phyloP scores from a whole-genome alignment of 495 filamentous ascomycete genomes.

The Xylaria acuta region DNA sequence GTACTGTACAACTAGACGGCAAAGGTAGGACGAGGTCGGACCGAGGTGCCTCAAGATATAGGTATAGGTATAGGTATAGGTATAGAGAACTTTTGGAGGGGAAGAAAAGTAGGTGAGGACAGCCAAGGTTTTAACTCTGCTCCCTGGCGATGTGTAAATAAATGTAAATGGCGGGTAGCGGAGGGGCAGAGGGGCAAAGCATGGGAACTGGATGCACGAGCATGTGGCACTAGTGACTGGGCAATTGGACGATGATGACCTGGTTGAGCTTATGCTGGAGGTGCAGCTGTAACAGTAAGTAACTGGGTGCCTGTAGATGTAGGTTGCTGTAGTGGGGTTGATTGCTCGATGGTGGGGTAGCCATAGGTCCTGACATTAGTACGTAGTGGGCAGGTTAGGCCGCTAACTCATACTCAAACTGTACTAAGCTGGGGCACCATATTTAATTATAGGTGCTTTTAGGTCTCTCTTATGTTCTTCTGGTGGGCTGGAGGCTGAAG shows the following conservation, averaged over 20 bases:
- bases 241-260: constrained; percentile 14
- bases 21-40: constrained; percentile 10
- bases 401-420: constrained; percentile 3
- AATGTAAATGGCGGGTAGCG: constrained; percentile 22
- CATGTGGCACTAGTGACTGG: constrained; percentile 13
- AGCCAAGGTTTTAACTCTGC: constrained; percentile 23
- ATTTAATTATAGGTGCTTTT: neutral
- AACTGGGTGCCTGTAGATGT: too few species aligned
- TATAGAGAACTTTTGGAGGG: constrained; percentile 13
- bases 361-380: constrained; percentile 8
- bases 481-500: neutral
- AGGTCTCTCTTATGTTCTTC: neutral
- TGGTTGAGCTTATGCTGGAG: too few species aligned
- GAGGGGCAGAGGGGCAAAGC: constrained; percentile 5
- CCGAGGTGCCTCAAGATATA: neutral
- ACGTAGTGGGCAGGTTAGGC: constrained; percentile 2
- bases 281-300: neutral
- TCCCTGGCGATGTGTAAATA: constrained; percentile 22
- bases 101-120: constrained; percentile 33
- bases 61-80: constrained; percentile 4
- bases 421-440: neutral
- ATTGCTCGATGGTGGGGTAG: constrained; percentile 11
- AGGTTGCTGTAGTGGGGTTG: constrained; percentile 5
- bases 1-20: neutral
- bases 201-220: constrained; percentile 8